Percentiles rank a stretch among this genome's conserved stretches.
These are phyloP conservation scores for Phyllosticta paracitricarpa DNA, from an alignment of 2,329 filamentous ascomycete genomes.

Conservation along the genomic window DNA sequence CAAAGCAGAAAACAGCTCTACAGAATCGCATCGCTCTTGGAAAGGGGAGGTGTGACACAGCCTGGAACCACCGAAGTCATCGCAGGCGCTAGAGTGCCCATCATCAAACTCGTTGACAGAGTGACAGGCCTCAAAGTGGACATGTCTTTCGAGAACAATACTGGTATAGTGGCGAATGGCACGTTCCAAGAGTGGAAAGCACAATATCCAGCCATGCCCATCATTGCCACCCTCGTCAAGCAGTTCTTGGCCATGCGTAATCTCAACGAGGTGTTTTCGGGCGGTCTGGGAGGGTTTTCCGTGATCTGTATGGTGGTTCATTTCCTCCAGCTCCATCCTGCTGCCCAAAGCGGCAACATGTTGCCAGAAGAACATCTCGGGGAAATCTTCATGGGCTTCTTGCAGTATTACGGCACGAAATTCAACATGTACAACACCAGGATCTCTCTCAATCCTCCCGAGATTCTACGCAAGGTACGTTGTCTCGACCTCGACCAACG, in stretches of 20 bases:
- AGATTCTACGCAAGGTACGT: conserved; percentile 66
- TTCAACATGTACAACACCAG: conserved; percentile 63
- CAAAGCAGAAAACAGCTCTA: conserved; percentile 47
- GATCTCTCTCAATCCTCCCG: conserved; percentile 66
- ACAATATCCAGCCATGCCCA: conserved; percentile 73
- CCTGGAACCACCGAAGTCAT: conserved; percentile 57
- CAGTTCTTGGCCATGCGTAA: conserved; percentile 84
- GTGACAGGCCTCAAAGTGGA: conserved; percentile 76
- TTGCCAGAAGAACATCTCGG: conserved; percentile 60
- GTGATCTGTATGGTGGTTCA: conserved; percentile 90
- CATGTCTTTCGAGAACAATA: conserved; percentile 86
- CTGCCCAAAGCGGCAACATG: conserved; percentile 52
- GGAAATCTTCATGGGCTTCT: conserved; percentile 73
- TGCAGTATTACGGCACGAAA: conserved; percentile 77
- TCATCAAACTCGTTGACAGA: conserved; percentile 82
- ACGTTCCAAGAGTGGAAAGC: conserved; percentile 75
- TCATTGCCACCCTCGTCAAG: conserved; percentile 80
- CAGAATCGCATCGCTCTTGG: conserved; percentile 53
- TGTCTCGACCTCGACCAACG: neutral
- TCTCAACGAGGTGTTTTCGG: conserved; percentile 82
- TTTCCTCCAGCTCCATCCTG: conserved; percentile 71
- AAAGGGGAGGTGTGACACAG: conserved; percentile 46
- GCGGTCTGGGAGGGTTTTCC: conserved; percentile 87
- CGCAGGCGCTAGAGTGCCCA: conserved; percentile 67
- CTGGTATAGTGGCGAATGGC: conserved; percentile 66